Evolutionary conservation across 495 filamentous ascomycete species (phyloP), one percentile per base, ranked within the genome.

Genomic region (Aspergillus conjunctus): DNA sequence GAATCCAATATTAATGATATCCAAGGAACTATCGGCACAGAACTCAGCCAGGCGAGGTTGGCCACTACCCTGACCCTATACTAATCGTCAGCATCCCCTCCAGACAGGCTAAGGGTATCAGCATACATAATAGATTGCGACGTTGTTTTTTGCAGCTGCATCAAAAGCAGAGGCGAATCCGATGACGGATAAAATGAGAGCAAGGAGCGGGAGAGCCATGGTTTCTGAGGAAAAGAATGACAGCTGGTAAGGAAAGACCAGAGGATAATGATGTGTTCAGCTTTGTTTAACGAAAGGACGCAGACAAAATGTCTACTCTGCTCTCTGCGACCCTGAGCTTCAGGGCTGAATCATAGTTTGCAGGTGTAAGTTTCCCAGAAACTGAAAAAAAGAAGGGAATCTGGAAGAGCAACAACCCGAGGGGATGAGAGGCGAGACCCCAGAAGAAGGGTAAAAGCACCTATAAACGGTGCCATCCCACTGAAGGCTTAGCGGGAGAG

Each of bases 1-100:
- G 68, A 91, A 92, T 1, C 76, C 87, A 22, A 91, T 62, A 51
- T 83, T 82, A 66, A 92, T 86, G 50, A 92, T 84, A 65, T 91
- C 89, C 56, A 88, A 75, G 11, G 71, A 75, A 0, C 79, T 68
- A 44, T 87, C 77, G 22, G 81, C 66, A 71, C 88, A 91, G 65
- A 85, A 85, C 34, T 81, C 74, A 31, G 69, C 66, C 2, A 91
- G 78, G 22, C 77, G 77, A 34, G 63, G 58, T 52, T 82, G 80
- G 49, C 71, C 44, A 12, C 51, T 45, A 54, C 80, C 80, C 78
- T 82, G 80, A 8, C 69, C 85, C 85, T 88, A 58, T 55, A 49
- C 14, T 21, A 5, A 15, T 11, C 3, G 21, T 44, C 21, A 51
- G 17, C 41, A 54, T 31, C 21, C 17, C 1, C 41, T 18, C 31